Percentiles rank a stretch among this genome's conserved stretches.
phyloP scores from a whole-genome alignment of 306 rosid genomes.

The Inga oerstediana region DNA sequence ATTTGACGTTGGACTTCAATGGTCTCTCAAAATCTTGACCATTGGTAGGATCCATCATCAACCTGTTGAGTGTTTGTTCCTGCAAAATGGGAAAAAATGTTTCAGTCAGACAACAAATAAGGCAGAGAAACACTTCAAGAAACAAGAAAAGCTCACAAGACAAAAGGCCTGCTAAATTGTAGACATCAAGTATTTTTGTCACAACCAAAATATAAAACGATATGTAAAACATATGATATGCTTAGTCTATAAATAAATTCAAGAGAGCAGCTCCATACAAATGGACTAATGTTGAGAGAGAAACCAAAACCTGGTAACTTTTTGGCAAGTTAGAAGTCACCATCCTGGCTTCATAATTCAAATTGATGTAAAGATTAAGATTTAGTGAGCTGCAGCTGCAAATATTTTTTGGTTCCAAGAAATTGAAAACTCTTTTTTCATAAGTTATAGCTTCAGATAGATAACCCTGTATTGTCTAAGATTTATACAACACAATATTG shows the following conservation, averaged over 20 bases:
- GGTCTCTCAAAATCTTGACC: conserved; percentile 72
- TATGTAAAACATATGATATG: background rate
- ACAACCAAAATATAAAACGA: background rate
- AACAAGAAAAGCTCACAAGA: background rate
- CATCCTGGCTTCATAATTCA: background rate
- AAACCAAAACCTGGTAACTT: conserved; percentile 19
- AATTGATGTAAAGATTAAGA: background rate
- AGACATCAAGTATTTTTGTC: conserved; percentile 15
- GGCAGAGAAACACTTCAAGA: conserved; percentile 20
- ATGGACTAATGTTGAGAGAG: background rate
- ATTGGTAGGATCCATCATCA: conserved; percentile 57
- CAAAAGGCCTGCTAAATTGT: background rate
- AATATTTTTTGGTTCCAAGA: background rate
- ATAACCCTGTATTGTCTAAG: background rate
- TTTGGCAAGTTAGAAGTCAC: conserved; percentile 15
- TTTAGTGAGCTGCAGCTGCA: background rate
- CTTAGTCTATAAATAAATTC: background rate
- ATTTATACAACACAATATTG: background rate
- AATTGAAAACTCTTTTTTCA: background rate
- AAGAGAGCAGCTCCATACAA: conserved; percentile 2
- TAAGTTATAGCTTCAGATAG: background rate
- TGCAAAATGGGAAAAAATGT: conserved; percentile 39
- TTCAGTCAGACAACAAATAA: conserved; percentile 11
- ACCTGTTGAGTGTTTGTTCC: conserved; percentile 71
- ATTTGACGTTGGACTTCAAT: conserved; percentile 51